Base-by-base conservation (phyloP, 2,329 filamentous ascomycete species). In the Claviceps sp. region DNA sequence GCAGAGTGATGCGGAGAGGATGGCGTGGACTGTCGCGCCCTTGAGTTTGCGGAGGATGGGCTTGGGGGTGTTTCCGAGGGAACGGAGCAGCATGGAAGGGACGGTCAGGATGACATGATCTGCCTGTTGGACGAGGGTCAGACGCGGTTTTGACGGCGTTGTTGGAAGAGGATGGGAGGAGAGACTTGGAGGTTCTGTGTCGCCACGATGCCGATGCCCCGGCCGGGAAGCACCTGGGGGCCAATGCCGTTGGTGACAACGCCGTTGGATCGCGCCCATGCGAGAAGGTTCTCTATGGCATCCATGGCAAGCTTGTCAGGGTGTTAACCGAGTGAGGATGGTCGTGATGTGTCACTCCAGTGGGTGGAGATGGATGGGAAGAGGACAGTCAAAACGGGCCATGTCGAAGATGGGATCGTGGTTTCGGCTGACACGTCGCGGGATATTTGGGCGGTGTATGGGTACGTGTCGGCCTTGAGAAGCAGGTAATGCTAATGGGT, bases 201-300 rank as follows among this genome's bases (percentile, higher is more conserved):
- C 5, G 88, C 84, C 49, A 90, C 75, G 52, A 95, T 81, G 47
- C 90, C 89, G 50, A 93, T 77, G 30, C 89, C 89, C 51, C 85
- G 76, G 1, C 82, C 85, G 5, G 82, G 78, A 16, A 95, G 81
- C 41, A 72, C 72, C 42, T 80, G 75, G 5, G 88, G 82, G 2
- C 72, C 71, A 47, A 94, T 79, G 30, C 82, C 82, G 59, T 84
- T 74, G 57, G 89, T 77, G 38, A 75, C 67, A 30, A 94, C 76
- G 14, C 85, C 86, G 53, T 80, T 75, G 1, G 69, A 66, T 36
- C 72, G 64, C 1, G 85, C 84, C 87, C 89, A 95, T 54, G 74
- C 61, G 2, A 84, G 72, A 54, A 94, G 85, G 8, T 71, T 67
- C 26, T 77, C 68, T 24, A 63, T 60, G 5, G 54, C 52, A 1